These are phyloP conservation scores for Phyllosticta ampelicida DNA, from an alignment of 2,329 filamentous ascomycete genomes.

Conservation along the genomic window DNA sequence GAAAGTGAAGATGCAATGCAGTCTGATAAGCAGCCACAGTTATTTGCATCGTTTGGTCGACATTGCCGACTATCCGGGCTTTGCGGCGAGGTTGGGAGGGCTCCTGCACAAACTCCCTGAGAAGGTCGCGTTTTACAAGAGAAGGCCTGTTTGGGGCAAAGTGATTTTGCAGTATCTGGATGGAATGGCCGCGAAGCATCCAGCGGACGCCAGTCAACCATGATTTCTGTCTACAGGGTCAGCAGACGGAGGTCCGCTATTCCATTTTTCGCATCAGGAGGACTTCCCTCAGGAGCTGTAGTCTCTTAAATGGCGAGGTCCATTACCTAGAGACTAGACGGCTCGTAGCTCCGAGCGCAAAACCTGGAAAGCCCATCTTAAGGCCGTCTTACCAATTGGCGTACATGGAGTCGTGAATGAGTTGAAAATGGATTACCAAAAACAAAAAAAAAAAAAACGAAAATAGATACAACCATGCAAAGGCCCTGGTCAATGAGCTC, in stretches of 20 bases:
- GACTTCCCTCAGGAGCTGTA: background rate
- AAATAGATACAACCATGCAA: too few relatives aligned
- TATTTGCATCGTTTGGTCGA: conserved; percentile 7
- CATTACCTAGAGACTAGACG: background rate
- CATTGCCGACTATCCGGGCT: conserved; percentile 4
- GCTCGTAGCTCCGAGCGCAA: background rate
- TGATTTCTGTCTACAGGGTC: background rate
- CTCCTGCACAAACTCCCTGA: conserved; percentile 7
- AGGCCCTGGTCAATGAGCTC: too few relatives aligned
- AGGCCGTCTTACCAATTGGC: background rate
- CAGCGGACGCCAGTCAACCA: background rate
- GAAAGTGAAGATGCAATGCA: background rate
- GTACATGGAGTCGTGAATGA: background rate
- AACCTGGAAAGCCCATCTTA: background rate
- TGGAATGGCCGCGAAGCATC: conserved; percentile 6
- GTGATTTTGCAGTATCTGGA: conserved; percentile 3
- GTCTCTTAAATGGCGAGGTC: background rate
- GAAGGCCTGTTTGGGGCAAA: conserved; percentile 7
- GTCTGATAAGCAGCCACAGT: background rate
- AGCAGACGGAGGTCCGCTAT: background rate
- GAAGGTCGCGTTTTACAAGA: conserved; percentile 7
- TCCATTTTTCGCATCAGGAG: background rate
- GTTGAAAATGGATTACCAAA: background rate
- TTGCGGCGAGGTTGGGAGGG: conserved; percentile 2
- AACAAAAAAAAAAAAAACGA: too few relatives aligned